Evolutionary conservation across 306 rosid genomes (phyloP).

Genomic region (Arachis hypogaea): DNA sequence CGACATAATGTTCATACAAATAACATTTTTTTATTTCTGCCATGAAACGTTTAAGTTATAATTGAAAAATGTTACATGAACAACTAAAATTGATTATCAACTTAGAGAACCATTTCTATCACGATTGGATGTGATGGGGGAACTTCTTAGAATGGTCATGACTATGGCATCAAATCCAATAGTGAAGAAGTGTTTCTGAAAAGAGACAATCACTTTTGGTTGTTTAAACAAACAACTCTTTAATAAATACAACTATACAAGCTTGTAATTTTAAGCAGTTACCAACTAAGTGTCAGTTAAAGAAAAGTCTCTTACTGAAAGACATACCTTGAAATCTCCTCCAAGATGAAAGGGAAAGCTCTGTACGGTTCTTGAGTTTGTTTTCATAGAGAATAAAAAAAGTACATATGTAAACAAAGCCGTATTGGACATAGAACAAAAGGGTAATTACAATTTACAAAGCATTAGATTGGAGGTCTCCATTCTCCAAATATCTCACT

Average conservation of each 20-base stretch:
- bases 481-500: constrained; percentile 39
- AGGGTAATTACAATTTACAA: constrained; percentile 41
- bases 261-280: not conserved
- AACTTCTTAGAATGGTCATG: no score
- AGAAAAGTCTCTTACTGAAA: constrained; percentile 5
- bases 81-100: no score
- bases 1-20: no score
- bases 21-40: no score
- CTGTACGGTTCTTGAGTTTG: constrained; percentile 39
- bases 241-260: not conserved
- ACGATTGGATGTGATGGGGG: no score
- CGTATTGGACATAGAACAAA: constrained; percentile 38
- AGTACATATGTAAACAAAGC: constrained; percentile 18
- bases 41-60: no score
- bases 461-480: not conserved
- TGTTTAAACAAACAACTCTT: not conserved
- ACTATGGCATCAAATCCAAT: no score
- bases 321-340: constrained; percentile 44
- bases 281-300: constrained; percentile 21
- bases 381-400: not conserved
- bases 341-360: constrained; percentile 42
- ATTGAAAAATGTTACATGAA: no score
- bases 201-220: no score
- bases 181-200: no score
- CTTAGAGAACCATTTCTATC: no score